Conservation (phyloP, 1,284 basidiomycete species). For the Ustilago vetiveriae region DNA sequence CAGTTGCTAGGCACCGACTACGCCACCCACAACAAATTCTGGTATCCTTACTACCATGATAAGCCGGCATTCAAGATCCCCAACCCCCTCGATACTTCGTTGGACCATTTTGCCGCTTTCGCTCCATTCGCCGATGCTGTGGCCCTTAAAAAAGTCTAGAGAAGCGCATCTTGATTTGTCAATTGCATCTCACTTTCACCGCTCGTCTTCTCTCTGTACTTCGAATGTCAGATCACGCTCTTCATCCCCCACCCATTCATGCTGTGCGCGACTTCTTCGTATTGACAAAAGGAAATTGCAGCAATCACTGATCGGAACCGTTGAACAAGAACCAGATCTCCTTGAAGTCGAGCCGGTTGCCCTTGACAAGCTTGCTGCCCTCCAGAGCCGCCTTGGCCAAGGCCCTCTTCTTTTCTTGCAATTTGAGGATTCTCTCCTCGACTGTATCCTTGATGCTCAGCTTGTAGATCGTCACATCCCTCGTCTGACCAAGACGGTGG, state of each 20-base stretch:
- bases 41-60: neutral
- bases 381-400: slow-evolving; percentile 85
- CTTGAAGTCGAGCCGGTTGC: slow-evolving; percentile 66
- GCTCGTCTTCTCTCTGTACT: neutral
- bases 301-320: slow-evolving; percentile 18
- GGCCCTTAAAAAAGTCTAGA: neutral
- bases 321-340: slow-evolving; percentile 51
- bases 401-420: slow-evolving; percentile 79
- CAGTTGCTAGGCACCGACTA: neutral
- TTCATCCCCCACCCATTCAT: no score
- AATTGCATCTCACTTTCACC: neutral
- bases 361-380: slow-evolving; percentile 84
- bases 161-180: neutral
- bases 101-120: slow-evolving; percentile 16
- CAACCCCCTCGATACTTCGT: slow-evolving; percentile 7
- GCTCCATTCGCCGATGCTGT: slow-evolving; percentile 13
- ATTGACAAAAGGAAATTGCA: no score
- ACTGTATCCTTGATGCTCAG: slow-evolving; percentile 87
- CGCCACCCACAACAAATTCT: slow-evolving; percentile 9
- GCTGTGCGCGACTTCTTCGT: no score
- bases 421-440: slow-evolving; percentile 84
- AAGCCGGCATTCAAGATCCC: slow-evolving; percentile 5
- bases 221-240: no score
- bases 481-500: slow-evolving; percentile 86
- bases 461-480: slow-evolving; percentile 90